Conservation (phyloP, 1,284 basidiomycete species). For the Irpex rosettiformis region DNA sequence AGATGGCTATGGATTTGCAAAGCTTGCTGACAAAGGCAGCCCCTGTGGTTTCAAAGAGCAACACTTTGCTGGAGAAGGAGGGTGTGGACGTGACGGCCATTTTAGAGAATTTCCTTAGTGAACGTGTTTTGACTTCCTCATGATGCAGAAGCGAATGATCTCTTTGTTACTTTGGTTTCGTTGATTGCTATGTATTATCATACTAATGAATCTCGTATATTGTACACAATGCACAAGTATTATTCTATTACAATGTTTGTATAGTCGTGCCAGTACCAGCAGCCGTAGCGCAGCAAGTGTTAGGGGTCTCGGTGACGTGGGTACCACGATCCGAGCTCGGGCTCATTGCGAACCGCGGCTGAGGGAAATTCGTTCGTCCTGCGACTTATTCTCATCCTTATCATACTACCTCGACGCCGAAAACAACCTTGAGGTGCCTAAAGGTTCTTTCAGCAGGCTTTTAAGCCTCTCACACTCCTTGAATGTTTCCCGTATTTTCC, state of each 20-base stretch:
- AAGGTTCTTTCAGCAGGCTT: background rate
- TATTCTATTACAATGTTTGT: too few species aligned
- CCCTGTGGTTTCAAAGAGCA: slow-evolving; percentile 54
- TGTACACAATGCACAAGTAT: too few species aligned
- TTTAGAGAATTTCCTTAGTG: slow-evolving; percentile 61
- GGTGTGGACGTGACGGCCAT: slow-evolving; percentile 55
- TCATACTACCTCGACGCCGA: background rate
- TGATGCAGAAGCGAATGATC: background rate
- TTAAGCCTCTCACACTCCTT: background rate
- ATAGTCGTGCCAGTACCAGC: too few species aligned
- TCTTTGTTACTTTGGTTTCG: background rate
- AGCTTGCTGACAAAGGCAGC: slow-evolving; percentile 63
- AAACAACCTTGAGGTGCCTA: background rate
- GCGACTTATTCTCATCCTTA: background rate
- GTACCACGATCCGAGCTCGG: background rate
- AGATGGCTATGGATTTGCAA: slow-evolving; percentile 73
- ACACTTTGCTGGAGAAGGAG: slow-evolving; percentile 38
- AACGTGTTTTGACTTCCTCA: slow-evolving; percentile 39
- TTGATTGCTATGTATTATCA: background rate
- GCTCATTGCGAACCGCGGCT: background rate
- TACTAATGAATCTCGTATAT: too few species aligned
- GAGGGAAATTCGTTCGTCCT: background rate
- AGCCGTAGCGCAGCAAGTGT: background rate
- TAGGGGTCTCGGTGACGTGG: background rate
- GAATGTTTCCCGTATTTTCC: slow-evolving; percentile 1